phyloP scores from a whole-genome alignment of 768 basidiomycete species.

The Rhizopogon roseolus region DNA sequence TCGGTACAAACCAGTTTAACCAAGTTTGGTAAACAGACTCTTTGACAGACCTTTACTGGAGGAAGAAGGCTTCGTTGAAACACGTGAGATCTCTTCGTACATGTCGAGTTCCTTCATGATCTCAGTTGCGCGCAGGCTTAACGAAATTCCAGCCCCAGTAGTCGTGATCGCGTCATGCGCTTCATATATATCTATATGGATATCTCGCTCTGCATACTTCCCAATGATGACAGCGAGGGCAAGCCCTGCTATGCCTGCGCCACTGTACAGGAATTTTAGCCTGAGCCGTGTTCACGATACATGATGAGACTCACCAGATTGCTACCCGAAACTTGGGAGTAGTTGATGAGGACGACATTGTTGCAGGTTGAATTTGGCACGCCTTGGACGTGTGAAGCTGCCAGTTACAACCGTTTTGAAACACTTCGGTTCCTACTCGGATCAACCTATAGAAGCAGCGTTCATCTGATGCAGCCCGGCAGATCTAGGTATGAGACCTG shows the following conservation, averaged over 20 bases:
- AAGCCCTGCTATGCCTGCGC: constrained; percentile 33
- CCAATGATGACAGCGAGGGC: constrained; percentile 32
- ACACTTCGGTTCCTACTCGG: too few relatives aligned
- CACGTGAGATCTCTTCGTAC: constrained; percentile 10
- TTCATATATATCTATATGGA: constrained; percentile 39
- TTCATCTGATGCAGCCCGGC: too few relatives aligned
- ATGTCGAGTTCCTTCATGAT: constrained; percentile 38
- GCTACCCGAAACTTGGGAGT: constrained; percentile 7
- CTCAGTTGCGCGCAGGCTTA: constrained; percentile 39
- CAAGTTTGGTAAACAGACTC: neutral
- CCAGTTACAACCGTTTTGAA: too few relatives aligned
- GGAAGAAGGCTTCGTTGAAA: constrained; percentile 8
- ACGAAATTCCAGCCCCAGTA: constrained; percentile 37
- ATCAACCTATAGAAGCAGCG: too few relatives aligned
- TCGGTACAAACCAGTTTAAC: neutral
- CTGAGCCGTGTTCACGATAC: neutral
- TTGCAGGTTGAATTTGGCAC: too few relatives aligned
- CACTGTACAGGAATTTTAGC: neutral
- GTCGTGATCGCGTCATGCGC: constrained; percentile 32
- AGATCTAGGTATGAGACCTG: too few relatives aligned
- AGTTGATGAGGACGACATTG: constrained; percentile 2
- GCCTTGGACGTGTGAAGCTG: too few relatives aligned
- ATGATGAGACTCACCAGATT: neutral
- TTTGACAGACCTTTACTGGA: constrained; percentile 2
- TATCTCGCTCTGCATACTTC: constrained; percentile 19